These are phyloP conservation scores for Paecilomyces sp. DNA, from an alignment of 2,329 filamentous ascomycete genomes.

Conservation along the genomic window DNA sequence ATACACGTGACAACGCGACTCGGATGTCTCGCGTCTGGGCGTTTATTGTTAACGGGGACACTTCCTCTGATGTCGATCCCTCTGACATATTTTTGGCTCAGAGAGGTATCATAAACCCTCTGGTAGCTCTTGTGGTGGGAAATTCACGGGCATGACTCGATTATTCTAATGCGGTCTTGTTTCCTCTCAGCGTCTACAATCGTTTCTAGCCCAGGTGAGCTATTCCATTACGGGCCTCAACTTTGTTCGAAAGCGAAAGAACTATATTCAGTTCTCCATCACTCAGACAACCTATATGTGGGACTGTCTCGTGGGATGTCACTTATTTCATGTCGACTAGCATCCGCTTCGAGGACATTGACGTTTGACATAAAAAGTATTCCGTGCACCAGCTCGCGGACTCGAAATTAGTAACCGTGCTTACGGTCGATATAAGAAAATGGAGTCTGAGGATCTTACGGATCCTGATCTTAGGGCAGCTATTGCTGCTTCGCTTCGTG, in stretches of 20 bases:
- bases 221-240: not conserved
- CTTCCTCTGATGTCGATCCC: not conserved
- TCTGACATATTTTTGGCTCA: not conserved
- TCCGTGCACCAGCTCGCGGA: not conserved
- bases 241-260: not conserved
- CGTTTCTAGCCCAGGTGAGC: not conserved
- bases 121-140: not conserved
- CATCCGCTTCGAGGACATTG: not conserved
- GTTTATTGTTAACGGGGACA: not conserved
- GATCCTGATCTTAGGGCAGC: conserved; percentile 18
- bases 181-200: not conserved
- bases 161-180: not conserved
- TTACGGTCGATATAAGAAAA: not conserved
- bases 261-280: not conserved
- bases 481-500: conserved; percentile 15
- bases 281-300: not conserved
- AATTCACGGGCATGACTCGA: not conserved
- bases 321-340: not conserved
- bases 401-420: not conserved
- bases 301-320: not conserved
- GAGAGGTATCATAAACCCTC: not conserved
- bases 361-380: not conserved
- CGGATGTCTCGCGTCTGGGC: not conserved
- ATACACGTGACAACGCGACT: not conserved
- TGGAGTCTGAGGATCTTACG: conserved; percentile 7